A percentile compares a stretch with the other conserved stretches of the same genome.
Conservation (phyloP, 257 asterid species). For the Lycium ferocissimum region DNA sequence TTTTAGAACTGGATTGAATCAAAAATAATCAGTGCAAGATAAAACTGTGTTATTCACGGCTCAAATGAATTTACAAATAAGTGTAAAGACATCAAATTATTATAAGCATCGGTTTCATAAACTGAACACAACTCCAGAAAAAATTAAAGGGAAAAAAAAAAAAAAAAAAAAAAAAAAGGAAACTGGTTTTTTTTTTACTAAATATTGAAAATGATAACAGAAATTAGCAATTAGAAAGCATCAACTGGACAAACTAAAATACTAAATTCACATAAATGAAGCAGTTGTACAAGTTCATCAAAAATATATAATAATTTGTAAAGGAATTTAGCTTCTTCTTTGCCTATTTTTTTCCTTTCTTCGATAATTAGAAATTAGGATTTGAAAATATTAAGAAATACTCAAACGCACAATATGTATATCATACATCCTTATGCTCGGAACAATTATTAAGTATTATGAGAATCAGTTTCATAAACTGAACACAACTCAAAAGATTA, state of each 20-base stretch:
- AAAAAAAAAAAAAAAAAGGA: background rate
- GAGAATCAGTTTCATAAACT: too few relatives aligned
- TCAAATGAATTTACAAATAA: background rate
- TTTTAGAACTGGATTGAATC: conserved; percentile 67
- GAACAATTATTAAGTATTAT: too few relatives aligned
- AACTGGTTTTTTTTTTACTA: background rate
- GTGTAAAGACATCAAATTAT: background rate
- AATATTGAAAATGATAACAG: background rate
- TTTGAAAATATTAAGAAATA: background rate
- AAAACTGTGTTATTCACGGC: background rate
- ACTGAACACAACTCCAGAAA: too few relatives aligned
- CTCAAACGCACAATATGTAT: background rate
- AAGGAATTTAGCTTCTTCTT: too few relatives aligned
- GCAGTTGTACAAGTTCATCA: too few relatives aligned
- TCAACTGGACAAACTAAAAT: too few relatives aligned
- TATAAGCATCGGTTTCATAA: too few relatives aligned
- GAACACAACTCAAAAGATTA: too few relatives aligned
- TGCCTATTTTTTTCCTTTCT: too few relatives aligned
- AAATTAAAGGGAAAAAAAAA: background rate
- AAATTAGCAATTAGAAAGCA: background rate
- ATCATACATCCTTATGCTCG: background rate
- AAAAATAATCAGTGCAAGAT: background rate
- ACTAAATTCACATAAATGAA: too few relatives aligned
- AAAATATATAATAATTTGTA: background rate
- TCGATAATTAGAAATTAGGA: too few relatives aligned